phyloP scores from a whole-genome alignment of 371 early-diverging fungal genomes.

The Lichtheimia hyalospora region DNA sequence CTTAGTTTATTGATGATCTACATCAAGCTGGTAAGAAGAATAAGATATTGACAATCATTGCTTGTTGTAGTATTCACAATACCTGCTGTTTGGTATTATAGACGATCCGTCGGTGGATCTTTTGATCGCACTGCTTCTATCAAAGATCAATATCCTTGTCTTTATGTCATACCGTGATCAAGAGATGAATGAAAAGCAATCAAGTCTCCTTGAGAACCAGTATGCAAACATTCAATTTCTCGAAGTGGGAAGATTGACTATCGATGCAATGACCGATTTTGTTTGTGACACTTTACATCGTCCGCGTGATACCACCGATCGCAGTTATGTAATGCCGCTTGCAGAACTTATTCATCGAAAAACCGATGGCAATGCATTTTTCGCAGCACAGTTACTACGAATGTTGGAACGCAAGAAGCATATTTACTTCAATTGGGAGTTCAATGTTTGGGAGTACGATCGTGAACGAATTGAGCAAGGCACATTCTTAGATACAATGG shows the following conservation, averaged over 20 bases:
- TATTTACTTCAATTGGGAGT: constrained; percentile 50
- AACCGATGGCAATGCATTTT: constrained; percentile 45
- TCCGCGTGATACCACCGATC: constrained; percentile 10
- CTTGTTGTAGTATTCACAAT: too few species aligned
- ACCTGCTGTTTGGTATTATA: not conserved
- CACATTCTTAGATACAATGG: constrained; percentile 9
- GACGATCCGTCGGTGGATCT: constrained; percentile 46
- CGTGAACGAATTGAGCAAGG: constrained; percentile 25
- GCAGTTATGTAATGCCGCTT: constrained; percentile 29
- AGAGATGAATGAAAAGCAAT: constrained; percentile 16
- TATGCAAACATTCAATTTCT: constrained; percentile 23
- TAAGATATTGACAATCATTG: not conserved
- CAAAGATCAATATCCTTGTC: constrained; percentile 30
- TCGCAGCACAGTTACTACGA: constrained; percentile 34
- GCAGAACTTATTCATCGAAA: constrained; percentile 35
- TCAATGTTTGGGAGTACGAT: constrained; percentile 48
- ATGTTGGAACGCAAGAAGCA: constrained; percentile 40
- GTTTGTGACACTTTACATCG: constrained; percentile 41
- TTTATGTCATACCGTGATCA: constrained; percentile 42
- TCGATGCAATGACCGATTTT: constrained; percentile 34
- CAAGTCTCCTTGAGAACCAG: constrained; percentile 19
- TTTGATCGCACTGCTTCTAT: constrained; percentile 31
- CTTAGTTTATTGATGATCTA: constrained; percentile 46
- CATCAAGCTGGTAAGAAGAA: constrained; percentile 34
- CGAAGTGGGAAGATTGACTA: constrained; percentile 28